A percentile compares a stretch with the other conserved stretches of the same genome.
Conservation (phyloP, 2,329 filamentous ascomycete genomes). For the Venturia effusa region DNA sequence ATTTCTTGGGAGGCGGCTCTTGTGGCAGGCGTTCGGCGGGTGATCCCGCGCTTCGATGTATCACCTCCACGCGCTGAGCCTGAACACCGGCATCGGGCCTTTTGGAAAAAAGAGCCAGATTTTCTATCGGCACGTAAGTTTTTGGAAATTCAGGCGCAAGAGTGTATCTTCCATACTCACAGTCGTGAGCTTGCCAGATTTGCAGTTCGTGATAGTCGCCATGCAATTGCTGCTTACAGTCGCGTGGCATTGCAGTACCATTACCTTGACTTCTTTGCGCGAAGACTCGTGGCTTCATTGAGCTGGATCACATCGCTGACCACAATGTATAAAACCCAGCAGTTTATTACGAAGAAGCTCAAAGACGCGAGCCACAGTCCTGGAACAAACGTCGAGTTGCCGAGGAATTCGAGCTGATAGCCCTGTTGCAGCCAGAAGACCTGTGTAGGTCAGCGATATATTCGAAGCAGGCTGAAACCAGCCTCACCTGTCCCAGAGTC, state of each 20-base stretch:
- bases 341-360: slow-evolving; percentile 74
- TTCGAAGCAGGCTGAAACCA: not conserved
- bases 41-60: not conserved
- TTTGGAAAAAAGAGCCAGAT: not conserved
- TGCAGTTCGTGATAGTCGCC: not conserved
- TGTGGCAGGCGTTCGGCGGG: not conserved
- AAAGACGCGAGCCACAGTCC: slow-evolving; percentile 69
- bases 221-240: not conserved
- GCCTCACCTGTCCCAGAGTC: slow-evolving; percentile 56
- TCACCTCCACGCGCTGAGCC: not conserved
- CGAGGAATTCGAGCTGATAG: slow-evolving; percentile 47
- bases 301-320: slow-evolving; percentile 48
- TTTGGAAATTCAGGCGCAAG: not conserved
- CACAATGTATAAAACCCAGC: slow-evolving; percentile 75
- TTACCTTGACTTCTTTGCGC: not conserved
- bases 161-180: not conserved
- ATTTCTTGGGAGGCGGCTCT: not conserved
- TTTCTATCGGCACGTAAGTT: not conserved
- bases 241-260: not conserved
- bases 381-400: slow-evolving; percentile 71
- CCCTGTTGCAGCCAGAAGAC: slow-evolving; percentile 40
- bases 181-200: too few species aligned
- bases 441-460: slow-evolving; percentile 13
- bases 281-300: not conserved
- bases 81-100: not conserved